Conservation (phyloP, 2,329 filamentous ascomycete species). For the Penicillium sp. region DNA sequence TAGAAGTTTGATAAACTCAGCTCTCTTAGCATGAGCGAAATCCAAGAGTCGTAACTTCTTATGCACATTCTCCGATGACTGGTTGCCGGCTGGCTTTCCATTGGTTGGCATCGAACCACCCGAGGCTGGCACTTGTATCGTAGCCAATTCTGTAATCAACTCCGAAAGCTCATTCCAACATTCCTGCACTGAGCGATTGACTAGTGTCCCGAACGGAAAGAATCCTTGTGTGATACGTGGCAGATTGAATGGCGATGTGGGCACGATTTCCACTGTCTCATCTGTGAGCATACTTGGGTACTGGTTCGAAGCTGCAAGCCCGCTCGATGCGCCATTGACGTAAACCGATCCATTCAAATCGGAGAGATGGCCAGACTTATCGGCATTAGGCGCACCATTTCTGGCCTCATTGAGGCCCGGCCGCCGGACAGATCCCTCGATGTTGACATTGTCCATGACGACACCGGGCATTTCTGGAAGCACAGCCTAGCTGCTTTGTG, state of each 20-base stretch:
- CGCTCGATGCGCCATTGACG: slow-evolving; percentile 28
- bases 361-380: slow-evolving; percentile 15
- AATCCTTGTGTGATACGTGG: slow-evolving; percentile 73
- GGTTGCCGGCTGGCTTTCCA: slow-evolving; percentile 35
- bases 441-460: slow-evolving; percentile 40
- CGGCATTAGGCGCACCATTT: slow-evolving; percentile 23
- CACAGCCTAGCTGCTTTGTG: slow-evolving; percentile 8
- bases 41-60: slow-evolving; percentile 75
- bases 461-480: slow-evolving; percentile 42
- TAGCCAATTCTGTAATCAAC: slow-evolving; percentile 66
- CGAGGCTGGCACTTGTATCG: slow-evolving; percentile 57
- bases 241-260: slow-evolving; percentile 48
- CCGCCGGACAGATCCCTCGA: slow-evolving; percentile 27
- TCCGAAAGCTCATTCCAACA: slow-evolving; percentile 76
- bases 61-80: slow-evolving; percentile 58
- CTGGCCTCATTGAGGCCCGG: slow-evolving; percentile 22
- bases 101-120: slow-evolving; percentile 13
- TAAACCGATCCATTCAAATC: slow-evolving; percentile 25
- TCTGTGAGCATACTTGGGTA: slow-evolving; percentile 3
- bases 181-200: slow-evolving; percentile 76
- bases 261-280: slow-evolving; percentile 3
- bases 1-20: slow-evolving; percentile 87
- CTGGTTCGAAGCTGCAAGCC: slow-evolving; percentile 10
- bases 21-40: slow-evolving; percentile 75
- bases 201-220: slow-evolving; percentile 69